Evolutionary conservation across 2,329 filamentous ascomycete genomes (phyloP).

Genomic region (Fusarium foetens): DNA sequence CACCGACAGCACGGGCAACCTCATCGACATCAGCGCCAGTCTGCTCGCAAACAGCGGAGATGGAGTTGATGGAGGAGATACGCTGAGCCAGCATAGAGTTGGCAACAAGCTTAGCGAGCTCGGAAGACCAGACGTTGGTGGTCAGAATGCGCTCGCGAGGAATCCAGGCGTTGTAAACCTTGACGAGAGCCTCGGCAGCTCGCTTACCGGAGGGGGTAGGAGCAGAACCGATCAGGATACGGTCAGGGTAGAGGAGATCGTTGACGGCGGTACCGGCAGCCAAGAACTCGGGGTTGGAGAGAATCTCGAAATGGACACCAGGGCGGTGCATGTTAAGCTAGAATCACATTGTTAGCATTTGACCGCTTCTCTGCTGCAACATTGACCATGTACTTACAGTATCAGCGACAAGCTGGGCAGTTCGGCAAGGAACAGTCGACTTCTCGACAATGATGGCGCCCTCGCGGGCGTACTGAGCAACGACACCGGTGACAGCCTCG

Average conservation of each 20-base stretch:
- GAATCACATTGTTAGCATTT: neutral
- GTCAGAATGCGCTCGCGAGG: slow-evolving; percentile 73
- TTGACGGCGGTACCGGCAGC: slow-evolving; percentile 80
- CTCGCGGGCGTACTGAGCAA: slow-evolving; percentile 72
- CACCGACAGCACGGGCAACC: slow-evolving; percentile 72
- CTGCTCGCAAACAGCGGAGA: slow-evolving; percentile 82
- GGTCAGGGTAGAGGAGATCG: slow-evolving; percentile 76
- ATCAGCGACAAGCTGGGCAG: slow-evolving; percentile 74
- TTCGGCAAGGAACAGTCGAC: slow-evolving; percentile 81
- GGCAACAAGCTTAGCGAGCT: slow-evolving; percentile 80
- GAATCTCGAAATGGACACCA: slow-evolving; percentile 75
- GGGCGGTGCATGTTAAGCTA: slow-evolving; percentile 69
- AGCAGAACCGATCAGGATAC: slow-evolving; percentile 78
- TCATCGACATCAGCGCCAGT: slow-evolving; percentile 81
- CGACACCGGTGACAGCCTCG: slow-evolving; percentile 73
- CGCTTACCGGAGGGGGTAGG: slow-evolving; percentile 67
- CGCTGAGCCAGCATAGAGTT: slow-evolving; percentile 85
- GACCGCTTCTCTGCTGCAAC: neutral
- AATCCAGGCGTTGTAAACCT: slow-evolving; percentile 78
- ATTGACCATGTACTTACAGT: slow-evolving; percentile 61
- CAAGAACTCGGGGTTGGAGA: slow-evolving; percentile 85
- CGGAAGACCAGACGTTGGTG: slow-evolving; percentile 80
- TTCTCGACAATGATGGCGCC: slow-evolving; percentile 84
- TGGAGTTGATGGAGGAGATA: slow-evolving; percentile 82
- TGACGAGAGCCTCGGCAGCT: slow-evolving; percentile 71